These are phyloP conservation scores for Litchi chinensis DNA, from an alignment of 345 rosid species.

Conservation along the genomic window DNA sequence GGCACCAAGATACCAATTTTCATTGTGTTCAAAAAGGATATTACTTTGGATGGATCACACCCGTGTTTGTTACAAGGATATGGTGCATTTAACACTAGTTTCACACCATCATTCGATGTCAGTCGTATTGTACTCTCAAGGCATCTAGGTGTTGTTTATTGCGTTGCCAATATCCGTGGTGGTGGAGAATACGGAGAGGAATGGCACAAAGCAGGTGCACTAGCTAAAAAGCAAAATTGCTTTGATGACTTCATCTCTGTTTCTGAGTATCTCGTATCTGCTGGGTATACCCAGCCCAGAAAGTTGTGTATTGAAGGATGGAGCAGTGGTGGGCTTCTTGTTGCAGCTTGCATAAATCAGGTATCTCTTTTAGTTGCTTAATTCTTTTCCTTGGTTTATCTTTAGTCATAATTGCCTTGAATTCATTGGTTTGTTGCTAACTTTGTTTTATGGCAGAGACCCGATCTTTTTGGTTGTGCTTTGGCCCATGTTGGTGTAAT, in stretches of 20 bases:
- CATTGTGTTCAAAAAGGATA: conserved; percentile 63
- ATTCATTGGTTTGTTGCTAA: background rate
- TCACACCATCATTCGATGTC: conserved; percentile 77
- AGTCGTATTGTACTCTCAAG: conserved; percentile 65
- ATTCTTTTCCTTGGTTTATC: background rate
- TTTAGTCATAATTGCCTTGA: conserved; percentile 12
- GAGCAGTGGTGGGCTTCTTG: conserved; percentile 93
- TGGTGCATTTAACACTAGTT: conserved; percentile 79
- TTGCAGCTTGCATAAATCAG: conserved; percentile 98
- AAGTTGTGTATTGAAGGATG: conserved; percentile 93
- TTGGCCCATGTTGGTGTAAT: conserved; percentile 98
- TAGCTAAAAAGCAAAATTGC: conserved; percentile 79
- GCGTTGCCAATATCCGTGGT: conserved; percentile 90
- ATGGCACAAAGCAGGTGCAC: conserved; percentile 92
- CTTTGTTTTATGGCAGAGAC: conserved; percentile 55
- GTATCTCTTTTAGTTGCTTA: conserved; percentile 36
- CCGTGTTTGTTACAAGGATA: conserved; percentile 90
- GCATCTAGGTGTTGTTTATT: conserved; percentile 77
- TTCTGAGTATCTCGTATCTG: conserved; percentile 70
- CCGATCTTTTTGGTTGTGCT: conserved; percentile 97
- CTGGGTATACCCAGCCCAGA: conserved; percentile 71
- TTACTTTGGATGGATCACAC: conserved; percentile 74
- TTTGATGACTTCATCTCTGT: conserved; percentile 88
- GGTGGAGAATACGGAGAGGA: conserved; percentile 99
- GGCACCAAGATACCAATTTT: conserved; percentile 81